Base-by-base conservation (phyloP, 208 protist species). In the Leptomonas seymouri region DNA sequence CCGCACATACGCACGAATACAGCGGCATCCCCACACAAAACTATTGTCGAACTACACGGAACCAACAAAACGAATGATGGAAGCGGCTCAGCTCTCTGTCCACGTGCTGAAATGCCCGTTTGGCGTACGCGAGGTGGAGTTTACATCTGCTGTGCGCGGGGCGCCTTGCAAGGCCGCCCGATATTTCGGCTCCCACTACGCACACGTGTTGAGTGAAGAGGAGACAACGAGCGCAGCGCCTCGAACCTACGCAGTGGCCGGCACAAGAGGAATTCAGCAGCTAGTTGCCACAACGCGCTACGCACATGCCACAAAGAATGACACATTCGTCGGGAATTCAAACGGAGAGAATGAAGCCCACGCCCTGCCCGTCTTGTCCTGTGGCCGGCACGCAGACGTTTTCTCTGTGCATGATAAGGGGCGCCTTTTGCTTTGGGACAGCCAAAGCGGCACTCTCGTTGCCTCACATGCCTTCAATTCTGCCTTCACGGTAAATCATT, bases 401-500 rank as follows among this genome's bases (percentile, higher is more conserved):
- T 57, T 81, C n/a, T 87, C 88, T 6, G 46, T 78, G 39, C 91
- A 96, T 57, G 71, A 84, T 7, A 82, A 80, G 45, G 91, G 91
- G 2, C 75, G 78, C 3, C 73, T 96, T n/a, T 54, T 93, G 1
- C 44, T 93, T 44, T 96, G 91, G 84, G 71, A 89, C 67, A 74
- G 79, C 15, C 61, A 82, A 18, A 81, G 63, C 14, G 56, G 82
- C 39, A 39, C 73, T 16, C 69, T 89, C 11, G 39, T 85, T 30
- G 86, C 76, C 8, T 49, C 72, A 0, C 90, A 86, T 63, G 36
- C 76, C 27, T 87, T 89, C 61, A 68, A 75, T 50, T 64, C 51
- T 21, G 70, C 74, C 73, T 81, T 76, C 42, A 68, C 67, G 30
- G 87, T 97, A 36, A 58, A 74, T 25, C 78, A 94, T 74, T 91